Conservation (phyloP, 192 early-diverging fungal genomes). For the Backusella tuberculispora region DNA sequence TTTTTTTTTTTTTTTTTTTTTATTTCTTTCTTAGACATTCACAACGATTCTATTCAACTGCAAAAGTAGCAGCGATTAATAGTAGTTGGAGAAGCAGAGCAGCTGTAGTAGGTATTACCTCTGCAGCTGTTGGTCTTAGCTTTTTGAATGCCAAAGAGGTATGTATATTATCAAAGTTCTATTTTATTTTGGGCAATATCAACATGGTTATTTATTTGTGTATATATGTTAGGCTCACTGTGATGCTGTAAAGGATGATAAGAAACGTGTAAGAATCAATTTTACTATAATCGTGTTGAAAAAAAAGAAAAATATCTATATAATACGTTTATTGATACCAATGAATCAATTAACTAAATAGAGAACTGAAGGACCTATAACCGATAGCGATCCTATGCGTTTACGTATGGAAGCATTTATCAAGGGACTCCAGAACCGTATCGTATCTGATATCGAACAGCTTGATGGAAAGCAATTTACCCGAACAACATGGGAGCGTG, state of each 20-base stretch:
- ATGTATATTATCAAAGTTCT: background rate
- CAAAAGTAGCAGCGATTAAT: background rate
- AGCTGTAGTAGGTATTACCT: background rate
- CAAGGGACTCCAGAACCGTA: slow-evolving; percentile 75
- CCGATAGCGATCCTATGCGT: slow-evolving; percentile 68
- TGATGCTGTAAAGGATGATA: slow-evolving; percentile 38
- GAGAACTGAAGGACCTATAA: slow-evolving; percentile 47
- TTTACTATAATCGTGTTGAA: background rate
- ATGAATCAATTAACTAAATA: too few relatives aligned
- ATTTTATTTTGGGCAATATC: background rate
- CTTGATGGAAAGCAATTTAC: slow-evolving; percentile 68
- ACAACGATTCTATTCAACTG: slow-evolving; percentile 26
- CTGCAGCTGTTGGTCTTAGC: slow-evolving; percentile 14
- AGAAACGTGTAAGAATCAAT: slow-evolving; percentile 30
- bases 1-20: background rate
- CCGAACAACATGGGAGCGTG: slow-evolving; percentile 82
- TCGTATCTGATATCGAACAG: slow-evolving; percentile 70
- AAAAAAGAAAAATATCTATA: slow-evolving; percentile 16
- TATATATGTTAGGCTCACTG: slow-evolving; percentile 30
- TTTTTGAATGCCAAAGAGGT: slow-evolving; percentile 20
- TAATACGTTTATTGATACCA: too few relatives aligned
- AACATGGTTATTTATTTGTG: background rate
- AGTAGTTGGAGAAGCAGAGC: slow-evolving; percentile 4
- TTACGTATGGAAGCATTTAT: slow-evolving; percentile 83
- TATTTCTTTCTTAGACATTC: background rate